Percentiles rank a stretch among this genome's conserved stretches.
These are phyloP conservation scores for Microbotryum violaceum DNA, from an alignment of 1,284 basidiomycete species.

Conservation along the genomic window DNA sequence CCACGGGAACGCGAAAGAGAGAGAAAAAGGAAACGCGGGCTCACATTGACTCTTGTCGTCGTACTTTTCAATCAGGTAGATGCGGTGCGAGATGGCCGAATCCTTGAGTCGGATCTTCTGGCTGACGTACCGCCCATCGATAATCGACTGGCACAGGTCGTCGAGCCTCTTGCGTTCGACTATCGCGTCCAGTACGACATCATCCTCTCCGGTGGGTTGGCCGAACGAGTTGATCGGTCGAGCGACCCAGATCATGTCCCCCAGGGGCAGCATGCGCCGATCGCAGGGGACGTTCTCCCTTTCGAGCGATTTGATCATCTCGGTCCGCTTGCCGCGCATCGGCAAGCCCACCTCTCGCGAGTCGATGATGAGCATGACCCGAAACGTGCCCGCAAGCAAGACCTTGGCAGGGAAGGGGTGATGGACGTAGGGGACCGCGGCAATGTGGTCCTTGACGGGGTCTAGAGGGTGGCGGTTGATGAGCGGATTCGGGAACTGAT, in stretches of 20 bases:
- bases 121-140: slow-evolving; percentile 50
- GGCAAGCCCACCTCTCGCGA: slow-evolving; percentile 44
- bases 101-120: slow-evolving; percentile 50
- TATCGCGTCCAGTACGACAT: slow-evolving; percentile 51
- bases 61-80: slow-evolving; percentile 52
- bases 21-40: slow-evolving; percentile 17
- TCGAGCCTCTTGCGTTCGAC: slow-evolving; percentile 53
- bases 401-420: slow-evolving; percentile 40
- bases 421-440: slow-evolving; percentile 33
- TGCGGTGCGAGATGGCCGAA: slow-evolving; percentile 47
- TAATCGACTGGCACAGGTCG: slow-evolving; percentile 48
- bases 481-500: neutral
- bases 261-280: slow-evolving; percentile 47
- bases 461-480: slow-evolving; percentile 31
- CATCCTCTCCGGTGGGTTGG: slow-evolving; percentile 35
- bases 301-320: slow-evolving; percentile 40
- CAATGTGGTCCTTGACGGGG: slow-evolving; percentile 14
- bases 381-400: slow-evolving; percentile 47
- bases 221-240: slow-evolving; percentile 38
- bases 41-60: slow-evolving; percentile 40
- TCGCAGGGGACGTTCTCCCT: slow-evolving; percentile 45
- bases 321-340: slow-evolving; percentile 40
- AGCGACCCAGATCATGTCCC: slow-evolving; percentile 54
- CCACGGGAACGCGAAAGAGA: slow-evolving; percentile 42
- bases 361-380: slow-evolving; percentile 50